Evolutionary conservation across 2,329 filamentous ascomycete species (phyloP).

Genomic region (Fusarium goolgardi): DNA sequence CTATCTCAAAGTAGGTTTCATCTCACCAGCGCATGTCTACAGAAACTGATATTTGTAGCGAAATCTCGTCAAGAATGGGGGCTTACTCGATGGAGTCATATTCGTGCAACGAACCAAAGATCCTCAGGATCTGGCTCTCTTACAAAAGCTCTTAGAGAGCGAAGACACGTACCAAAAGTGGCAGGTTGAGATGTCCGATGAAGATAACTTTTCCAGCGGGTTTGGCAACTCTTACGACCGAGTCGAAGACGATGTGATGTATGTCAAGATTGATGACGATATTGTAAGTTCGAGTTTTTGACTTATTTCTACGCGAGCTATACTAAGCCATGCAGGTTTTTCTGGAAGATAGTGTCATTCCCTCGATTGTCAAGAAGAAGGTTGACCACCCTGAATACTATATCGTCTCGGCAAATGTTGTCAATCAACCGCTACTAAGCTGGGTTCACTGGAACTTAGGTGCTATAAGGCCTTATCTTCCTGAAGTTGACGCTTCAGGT

Average conservation of each 20-base stretch:
- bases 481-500: constrained; percentile 53
- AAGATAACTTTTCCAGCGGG: constrained; percentile 47
- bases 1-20: constrained; percentile 54
- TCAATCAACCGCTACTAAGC: constrained; percentile 66
- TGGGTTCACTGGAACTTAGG: constrained; percentile 66
- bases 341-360: constrained; percentile 57
- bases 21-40: not conserved
- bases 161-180: constrained; percentile 55
- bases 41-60: constrained; percentile 45
- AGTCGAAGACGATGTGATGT: constrained; percentile 59
- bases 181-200: constrained; percentile 50
- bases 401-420: constrained; percentile 65
- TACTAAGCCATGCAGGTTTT: constrained; percentile 47
- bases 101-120: constrained; percentile 58
- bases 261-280: constrained; percentile 54
- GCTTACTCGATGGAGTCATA: constrained; percentile 59
- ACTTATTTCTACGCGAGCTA: rapidly evolving
- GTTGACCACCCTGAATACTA: constrained; percentile 62
- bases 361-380: constrained; percentile 64
- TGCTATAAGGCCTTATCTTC: constrained; percentile 64
- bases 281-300: constrained; percentile 48
- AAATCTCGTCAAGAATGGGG: constrained; percentile 58
- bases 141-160: constrained; percentile 53
- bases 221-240: constrained; percentile 56
- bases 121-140: constrained; percentile 53